Evolutionary conservation across 768 basidiomycete species (phyloP).

Genomic region (Scleroderma bovista): DNA sequence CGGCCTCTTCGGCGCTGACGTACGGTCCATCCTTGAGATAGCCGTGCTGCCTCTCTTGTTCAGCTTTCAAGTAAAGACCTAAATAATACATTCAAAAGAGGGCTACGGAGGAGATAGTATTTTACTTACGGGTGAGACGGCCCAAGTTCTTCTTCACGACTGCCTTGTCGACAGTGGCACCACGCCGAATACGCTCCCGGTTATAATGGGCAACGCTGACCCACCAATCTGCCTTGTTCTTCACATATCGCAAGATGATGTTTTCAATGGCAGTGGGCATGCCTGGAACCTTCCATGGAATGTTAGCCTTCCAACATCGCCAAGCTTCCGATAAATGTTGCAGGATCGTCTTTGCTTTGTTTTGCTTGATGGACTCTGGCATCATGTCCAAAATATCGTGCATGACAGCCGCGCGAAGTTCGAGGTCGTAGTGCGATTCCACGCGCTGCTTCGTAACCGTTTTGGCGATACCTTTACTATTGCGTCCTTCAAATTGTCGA

Average conservation of each 20-base stretch:
- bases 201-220: slow-evolving; percentile 94
- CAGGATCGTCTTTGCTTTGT: slow-evolving; percentile 99
- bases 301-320: slow-evolving; percentile 96
- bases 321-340: slow-evolving; percentile 98
- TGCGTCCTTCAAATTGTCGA: slow-evolving; percentile 97
- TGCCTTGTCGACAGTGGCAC: slow-evolving; percentile 96
- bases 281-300: slow-evolving; percentile 99
- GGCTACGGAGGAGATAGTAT: neutral
- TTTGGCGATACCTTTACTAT: slow-evolving; percentile 94
- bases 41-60: slow-evolving; percentile 97
- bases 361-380: slow-evolving; percentile 99
- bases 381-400: slow-evolving; percentile 99
- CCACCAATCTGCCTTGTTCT: slow-evolving; percentile 99
- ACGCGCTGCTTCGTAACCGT: slow-evolving; percentile 99
- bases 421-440: slow-evolving; percentile 97
- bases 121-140: slow-evolving; percentile 78
- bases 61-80: slow-evolving; percentile 94
- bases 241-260: slow-evolving; percentile 97
- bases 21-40: slow-evolving; percentile 99
- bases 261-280: slow-evolving; percentile 99
- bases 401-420: slow-evolving; percentile 97
- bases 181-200: slow-evolving; percentile 93
- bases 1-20: slow-evolving; percentile 97
- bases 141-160: slow-evolving; percentile 99
- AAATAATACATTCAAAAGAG: slow-evolving; percentile 4